Conservation (phyloP, 805 yeast species). For the Candida verbasci region DNA sequence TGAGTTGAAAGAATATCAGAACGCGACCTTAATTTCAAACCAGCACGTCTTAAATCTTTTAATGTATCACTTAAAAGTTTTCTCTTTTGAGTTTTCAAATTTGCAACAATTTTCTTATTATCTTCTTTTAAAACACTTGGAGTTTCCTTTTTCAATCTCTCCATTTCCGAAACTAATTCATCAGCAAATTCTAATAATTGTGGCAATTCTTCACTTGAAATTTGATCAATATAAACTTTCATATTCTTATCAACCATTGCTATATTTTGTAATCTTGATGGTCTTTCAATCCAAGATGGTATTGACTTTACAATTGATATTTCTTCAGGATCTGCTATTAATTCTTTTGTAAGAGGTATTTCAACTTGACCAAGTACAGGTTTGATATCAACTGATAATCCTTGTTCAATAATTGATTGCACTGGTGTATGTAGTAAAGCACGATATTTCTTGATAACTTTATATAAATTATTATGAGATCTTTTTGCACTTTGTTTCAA, state of each 20-base stretch:
- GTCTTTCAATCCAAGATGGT: conserved; percentile 52
- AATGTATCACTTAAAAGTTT: conserved; percentile 73
- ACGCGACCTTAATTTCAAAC: conserved; percentile 63
- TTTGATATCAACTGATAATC: conserved; percentile 25
- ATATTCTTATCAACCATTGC: conserved; percentile 52
- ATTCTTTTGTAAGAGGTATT: conserved; percentile 10
- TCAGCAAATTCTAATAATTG: conserved; percentile 51
- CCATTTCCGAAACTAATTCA: conserved; percentile 53
- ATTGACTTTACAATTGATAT: conserved; percentile 25
- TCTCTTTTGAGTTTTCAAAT: conserved; percentile 77
- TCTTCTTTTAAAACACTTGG: conserved; percentile 70
- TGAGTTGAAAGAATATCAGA: conserved; percentile 63
- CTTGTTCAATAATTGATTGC: conserved; percentile 53
- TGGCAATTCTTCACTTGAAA: conserved; percentile 39
- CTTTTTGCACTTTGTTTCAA: conserved; percentile 88
- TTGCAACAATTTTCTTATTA: conserved; percentile 59
- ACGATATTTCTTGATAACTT: conserved; percentile 78
- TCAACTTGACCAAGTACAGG: neutral
- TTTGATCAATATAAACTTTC: conserved; percentile 38
- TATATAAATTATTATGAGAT: conserved; percentile 82
- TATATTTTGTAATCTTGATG: conserved; percentile 51
- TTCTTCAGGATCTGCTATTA: neutral
- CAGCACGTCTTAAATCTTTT: conserved; percentile 70
- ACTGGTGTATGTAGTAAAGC: conserved; percentile 51
- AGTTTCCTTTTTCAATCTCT: conserved; percentile 66